These are phyloP conservation scores for Komagataea norvegica DNA, from an alignment of 1,139 yeast genomes.

Conservation along the genomic window DNA sequence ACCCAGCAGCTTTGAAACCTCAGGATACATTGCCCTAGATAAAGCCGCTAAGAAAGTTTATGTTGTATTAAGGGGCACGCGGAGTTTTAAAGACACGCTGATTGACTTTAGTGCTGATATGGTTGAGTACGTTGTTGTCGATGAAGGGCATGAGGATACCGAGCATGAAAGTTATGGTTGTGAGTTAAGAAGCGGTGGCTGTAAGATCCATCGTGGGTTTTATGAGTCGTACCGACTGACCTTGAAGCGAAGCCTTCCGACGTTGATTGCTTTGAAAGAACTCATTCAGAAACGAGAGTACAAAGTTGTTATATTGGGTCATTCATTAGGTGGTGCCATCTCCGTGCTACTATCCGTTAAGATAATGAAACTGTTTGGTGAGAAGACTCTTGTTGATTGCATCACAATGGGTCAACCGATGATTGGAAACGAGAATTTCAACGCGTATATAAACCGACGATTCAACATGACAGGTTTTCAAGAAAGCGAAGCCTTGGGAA, in stretches of 20 bases:
- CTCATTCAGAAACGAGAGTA: constrained; percentile 31
- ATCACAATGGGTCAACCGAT: constrained; percentile 48
- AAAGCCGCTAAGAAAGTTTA: constrained; percentile 27
- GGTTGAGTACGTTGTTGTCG: constrained; percentile 21
- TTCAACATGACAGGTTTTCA: constrained; percentile 8
- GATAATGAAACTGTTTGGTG: constrained; percentile 35
- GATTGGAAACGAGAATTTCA: constrained; percentile 41
- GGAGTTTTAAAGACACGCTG: constrained; percentile 42
- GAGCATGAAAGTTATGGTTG: constrained; percentile 1
- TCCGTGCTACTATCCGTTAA: constrained; percentile 39
- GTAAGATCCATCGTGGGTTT: constrained; percentile 48
- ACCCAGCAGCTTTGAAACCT: constrained; percentile 31
- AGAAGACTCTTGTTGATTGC: constrained; percentile 28
- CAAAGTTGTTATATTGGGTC: constrained; percentile 42
- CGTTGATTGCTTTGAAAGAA: constrained; percentile 30
- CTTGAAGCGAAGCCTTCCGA: constrained; percentile 16
- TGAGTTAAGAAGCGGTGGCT: constrained; percentile 23
- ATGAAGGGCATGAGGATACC: not conserved
- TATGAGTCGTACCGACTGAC: constrained; percentile 25
- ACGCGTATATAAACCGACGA: constrained; percentile 36
- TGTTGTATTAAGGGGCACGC: constrained; percentile 44
- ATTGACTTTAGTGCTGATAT: constrained; percentile 41
- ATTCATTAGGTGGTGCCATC: constrained; percentile 50
- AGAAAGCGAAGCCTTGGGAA: constrained; percentile 5
- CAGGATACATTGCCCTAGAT: constrained; percentile 27